These are phyloP conservation scores for Fraxinus excelsior DNA, from an alignment of 257 asterid genomes.

Conservation along the genomic window DNA sequence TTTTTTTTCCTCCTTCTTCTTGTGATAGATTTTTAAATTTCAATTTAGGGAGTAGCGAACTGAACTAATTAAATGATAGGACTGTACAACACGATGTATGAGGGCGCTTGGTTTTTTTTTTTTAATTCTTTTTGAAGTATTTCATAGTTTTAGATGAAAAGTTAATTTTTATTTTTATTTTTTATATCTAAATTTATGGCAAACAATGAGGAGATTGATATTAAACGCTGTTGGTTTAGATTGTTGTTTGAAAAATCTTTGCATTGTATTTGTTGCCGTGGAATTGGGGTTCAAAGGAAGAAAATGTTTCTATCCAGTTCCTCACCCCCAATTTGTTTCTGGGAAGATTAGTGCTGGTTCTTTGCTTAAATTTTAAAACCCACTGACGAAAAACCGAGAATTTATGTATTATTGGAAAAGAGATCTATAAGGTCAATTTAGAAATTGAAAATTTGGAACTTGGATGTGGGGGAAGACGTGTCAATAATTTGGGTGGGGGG, in stretches of 20 bases:
- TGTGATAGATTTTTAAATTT: constrained; percentile 9
- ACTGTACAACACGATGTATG: no score
- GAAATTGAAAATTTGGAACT: not conserved
- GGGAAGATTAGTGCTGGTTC: not conserved
- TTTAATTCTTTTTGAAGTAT: not conserved
- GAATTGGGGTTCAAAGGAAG: not conserved
- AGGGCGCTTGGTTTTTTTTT: no score
- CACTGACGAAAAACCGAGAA: not conserved
- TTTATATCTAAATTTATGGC: no score
- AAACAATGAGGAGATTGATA: not conserved
- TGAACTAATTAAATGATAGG: constrained; percentile 1
- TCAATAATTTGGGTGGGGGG: not conserved
- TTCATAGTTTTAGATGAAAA: not conserved
- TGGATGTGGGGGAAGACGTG: not conserved
- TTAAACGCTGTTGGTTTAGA: not conserved
- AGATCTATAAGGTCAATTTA: not conserved
- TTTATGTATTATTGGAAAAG: not conserved
- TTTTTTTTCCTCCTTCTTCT: not conserved
- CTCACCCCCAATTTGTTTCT: not conserved
- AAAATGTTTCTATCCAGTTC: not conserved
- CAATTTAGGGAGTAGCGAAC: constrained; percentile 33
- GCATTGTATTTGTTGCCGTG: not conserved
- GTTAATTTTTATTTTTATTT: no score
- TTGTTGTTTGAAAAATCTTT: not conserved
- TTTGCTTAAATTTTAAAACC: not conserved